phyloP scores from a whole-genome alignment of 1,284 basidiomycete species.

The Anthracocystis panici-leucophaei region DNA sequence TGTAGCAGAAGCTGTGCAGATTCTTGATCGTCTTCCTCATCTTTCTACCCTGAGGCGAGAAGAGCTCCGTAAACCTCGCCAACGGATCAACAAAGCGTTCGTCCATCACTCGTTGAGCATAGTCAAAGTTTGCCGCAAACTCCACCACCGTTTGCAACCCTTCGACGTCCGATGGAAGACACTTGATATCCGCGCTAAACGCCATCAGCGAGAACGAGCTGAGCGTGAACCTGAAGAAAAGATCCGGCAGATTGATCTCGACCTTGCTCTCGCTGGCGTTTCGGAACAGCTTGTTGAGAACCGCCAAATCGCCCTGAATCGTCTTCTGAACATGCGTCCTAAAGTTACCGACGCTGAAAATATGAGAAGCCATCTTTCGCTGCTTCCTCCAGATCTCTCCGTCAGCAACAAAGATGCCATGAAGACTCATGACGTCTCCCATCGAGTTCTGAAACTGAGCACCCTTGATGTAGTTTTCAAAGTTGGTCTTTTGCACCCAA shows the following conservation, averaged over 20 bases:
- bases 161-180: constrained; percentile 41
- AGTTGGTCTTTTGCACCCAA: constrained; percentile 60
- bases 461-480: constrained; percentile 54
- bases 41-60: constrained; percentile 40
- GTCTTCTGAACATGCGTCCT: constrained; percentile 49
- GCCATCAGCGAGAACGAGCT: constrained; percentile 60
- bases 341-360: constrained; percentile 61
- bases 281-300: constrained; percentile 35
- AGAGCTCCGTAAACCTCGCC: constrained; percentile 48
- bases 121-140: constrained; percentile 68
- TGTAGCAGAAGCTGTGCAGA: constrained; percentile 46
- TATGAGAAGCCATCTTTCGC: constrained; percentile 59
- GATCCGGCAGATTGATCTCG: constrained; percentile 52
- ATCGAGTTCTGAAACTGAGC: constrained; percentile 35
- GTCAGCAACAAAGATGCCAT: constrained; percentile 63
- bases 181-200: constrained; percentile 49
- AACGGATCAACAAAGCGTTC: constrained; percentile 51
- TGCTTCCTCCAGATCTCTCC: constrained; percentile 62
- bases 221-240: constrained; percentile 61
- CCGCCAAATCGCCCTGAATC: constrained; percentile 36
- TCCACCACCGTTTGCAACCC: constrained; percentile 58
- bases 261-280: constrained; percentile 16
- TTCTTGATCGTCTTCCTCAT: constrained; percentile 48
- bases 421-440: constrained; percentile 48
- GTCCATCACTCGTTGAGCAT: constrained; percentile 64